phyloP scores from a whole-genome alignment of 495 filamentous ascomycete genomes.

The Penicillium lividum region DNA sequence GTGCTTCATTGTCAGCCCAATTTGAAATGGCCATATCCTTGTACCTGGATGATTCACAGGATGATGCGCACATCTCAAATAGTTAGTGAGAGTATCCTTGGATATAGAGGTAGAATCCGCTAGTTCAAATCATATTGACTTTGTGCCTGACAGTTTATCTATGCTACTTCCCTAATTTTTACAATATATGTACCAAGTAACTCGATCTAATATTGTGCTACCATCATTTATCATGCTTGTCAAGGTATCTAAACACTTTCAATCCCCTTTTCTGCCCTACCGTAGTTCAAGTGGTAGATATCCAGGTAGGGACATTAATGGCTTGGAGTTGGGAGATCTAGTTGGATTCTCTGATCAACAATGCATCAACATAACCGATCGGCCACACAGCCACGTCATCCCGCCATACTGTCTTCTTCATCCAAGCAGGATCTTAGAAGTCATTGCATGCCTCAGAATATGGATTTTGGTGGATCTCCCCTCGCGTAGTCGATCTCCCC shows the following conservation, averaged over 20 bases:
- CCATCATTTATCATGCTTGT: not conserved
- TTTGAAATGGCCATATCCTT: no score
- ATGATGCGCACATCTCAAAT: not conserved
- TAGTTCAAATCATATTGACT: no score
- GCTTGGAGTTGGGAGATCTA: not conserved
- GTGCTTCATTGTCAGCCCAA: no score
- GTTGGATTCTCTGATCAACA: not conserved
- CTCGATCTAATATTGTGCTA: no score
- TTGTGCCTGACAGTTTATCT: not conserved
- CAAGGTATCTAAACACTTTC: not conserved
- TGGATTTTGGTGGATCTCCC: constrained; percentile 7
- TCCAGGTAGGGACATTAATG: no score
- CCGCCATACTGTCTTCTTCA: not conserved
- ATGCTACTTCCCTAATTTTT: not conserved
- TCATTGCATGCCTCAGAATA: constrained; percentile 6
- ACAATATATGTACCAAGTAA: no score
- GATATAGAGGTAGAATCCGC: no score
- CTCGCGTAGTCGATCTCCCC: constrained; percentile 15
- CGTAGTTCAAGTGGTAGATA: no score
- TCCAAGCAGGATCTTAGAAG: not conserved
- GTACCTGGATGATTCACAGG: not conserved
- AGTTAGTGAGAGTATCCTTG: not conserved
- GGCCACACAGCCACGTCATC: not conserved
- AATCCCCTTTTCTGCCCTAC: no score
- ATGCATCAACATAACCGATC: not conserved